Percentiles rank a stretch among this genome's conserved stretches.
Evolutionary conservation across 2,329 filamentous ascomycete genomes (phyloP).

Genomic region (Purpureocillium lavendulum): DNA sequence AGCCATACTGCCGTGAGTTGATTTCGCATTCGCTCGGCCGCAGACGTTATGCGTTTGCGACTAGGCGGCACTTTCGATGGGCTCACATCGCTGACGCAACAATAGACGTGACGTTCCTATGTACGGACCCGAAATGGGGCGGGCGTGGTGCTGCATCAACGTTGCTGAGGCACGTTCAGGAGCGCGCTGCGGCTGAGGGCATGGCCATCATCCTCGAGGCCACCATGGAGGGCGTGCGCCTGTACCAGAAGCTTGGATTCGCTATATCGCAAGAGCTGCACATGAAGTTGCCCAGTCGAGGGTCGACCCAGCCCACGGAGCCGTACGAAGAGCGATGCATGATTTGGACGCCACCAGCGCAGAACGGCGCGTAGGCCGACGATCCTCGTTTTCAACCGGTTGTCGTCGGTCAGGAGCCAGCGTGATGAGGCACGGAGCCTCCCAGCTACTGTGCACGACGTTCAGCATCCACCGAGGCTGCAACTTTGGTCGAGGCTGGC

Average conservation of each 20-base stretch:
- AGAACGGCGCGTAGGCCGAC: too few relatives aligned
- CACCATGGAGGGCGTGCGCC: conserved; percentile 25
- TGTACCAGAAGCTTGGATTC: conserved; percentile 31
- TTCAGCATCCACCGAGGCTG: too few relatives aligned
- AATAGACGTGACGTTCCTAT: conserved; percentile 28
- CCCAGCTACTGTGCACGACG: too few relatives aligned
- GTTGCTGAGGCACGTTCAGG: conserved; percentile 23
- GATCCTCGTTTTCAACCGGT: background rate
- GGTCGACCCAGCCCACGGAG: conserved; percentile 18
- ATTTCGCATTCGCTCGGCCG: too few relatives aligned
- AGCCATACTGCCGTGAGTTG: conserved; percentile 29
- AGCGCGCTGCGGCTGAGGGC: conserved; percentile 20
- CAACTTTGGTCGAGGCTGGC: too few relatives aligned
- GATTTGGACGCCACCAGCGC: conserved; percentile 16
- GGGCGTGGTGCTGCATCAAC: conserved; percentile 25
- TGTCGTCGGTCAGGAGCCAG: background rate
- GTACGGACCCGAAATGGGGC: conserved; percentile 24
- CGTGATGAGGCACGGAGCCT: too few relatives aligned
- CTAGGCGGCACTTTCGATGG: too few relatives aligned
- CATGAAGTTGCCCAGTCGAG: conserved; percentile 24
- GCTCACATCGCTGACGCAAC: background rate
- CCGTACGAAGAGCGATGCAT: conserved; percentile 25
- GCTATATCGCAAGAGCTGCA: conserved; percentile 18
- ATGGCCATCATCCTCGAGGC: conserved; percentile 29
- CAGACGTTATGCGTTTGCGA: background rate